A percentile compares a stretch with the other conserved stretches of the same genome.
Conservation (phyloP, 805 yeast genomes). For the Myxozyma neotropica region DNA sequence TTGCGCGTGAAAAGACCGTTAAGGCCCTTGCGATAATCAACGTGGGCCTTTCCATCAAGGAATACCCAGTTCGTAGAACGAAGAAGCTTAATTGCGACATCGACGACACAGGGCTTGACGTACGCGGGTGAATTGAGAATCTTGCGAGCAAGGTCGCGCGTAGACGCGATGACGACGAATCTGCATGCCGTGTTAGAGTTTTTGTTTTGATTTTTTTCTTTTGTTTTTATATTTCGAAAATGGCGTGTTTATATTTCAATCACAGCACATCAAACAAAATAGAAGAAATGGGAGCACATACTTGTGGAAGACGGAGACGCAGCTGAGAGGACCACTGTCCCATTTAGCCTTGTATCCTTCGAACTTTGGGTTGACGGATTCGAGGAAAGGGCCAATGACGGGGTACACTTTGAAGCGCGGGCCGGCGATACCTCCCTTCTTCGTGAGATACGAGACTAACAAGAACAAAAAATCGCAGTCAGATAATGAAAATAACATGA, state of each 20-base stretch:
- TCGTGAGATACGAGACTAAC: conserved; percentile 79
- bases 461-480: conserved; percentile 43
- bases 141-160: conserved; percentile 85
- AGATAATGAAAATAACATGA: background rate
- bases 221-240: background rate
- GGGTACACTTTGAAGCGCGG: conserved; percentile 91
- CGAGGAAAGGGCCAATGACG: conserved; percentile 92
- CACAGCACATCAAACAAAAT: background rate
- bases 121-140: conserved; percentile 79
- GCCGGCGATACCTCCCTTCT: conserved; percentile 89
- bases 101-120: conserved; percentile 97
- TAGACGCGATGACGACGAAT: conserved; percentile 90
- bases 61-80: conserved; percentile 98
- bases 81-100: conserved; percentile 89
- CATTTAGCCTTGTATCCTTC: conserved; percentile 91
- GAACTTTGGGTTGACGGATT: conserved; percentile 91
- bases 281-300: conserved; percentile 7
- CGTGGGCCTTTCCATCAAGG: conserved; percentile 92
- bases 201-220: background rate
- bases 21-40: conserved; percentile 86
- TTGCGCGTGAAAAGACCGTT: conserved; percentile 84
- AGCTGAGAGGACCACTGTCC: conserved; percentile 90
- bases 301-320: conserved; percentile 97
- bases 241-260: background rate
- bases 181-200: conserved; percentile 12